Evolutionary conservation across 495 filamentous ascomycete genomes (phyloP), one percentile per base, ranked within the genome.

Genomic region (Penicillium arizonense): DNA sequence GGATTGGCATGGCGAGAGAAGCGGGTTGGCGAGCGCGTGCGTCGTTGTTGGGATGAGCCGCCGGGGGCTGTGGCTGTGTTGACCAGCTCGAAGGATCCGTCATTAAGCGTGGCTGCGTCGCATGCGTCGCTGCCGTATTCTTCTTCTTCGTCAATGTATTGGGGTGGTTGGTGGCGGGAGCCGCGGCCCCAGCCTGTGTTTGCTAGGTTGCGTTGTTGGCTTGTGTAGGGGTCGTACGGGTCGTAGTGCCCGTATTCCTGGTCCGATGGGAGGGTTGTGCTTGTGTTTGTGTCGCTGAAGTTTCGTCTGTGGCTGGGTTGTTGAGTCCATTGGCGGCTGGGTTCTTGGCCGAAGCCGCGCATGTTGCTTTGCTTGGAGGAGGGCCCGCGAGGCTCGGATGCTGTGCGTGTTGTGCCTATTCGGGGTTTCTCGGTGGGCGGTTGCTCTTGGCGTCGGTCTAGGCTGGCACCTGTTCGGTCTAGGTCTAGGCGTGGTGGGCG

Each of bases 51-150:
- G 2, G 50, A 18, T 2, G 61, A 49, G 5, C 44, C 55, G 8
- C 50, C 43, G 1, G 53, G 30, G 1, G 59, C 58, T 47, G 46
- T 21, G 0, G 61, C 56, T 42, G 66, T 62, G 35, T 53, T 62
- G 21, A 97, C 75, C 71, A 96, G 91, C 62, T 97, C 94, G 61
- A 95, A 96, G 9, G 88, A 88, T 26, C 80, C 84, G 42, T 89
- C 88, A 47, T 84, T 50, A 77, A 84, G 39, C 69, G 65, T 47
- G 20, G 67, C 79, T 49, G 84, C 83, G 54, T 90, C 84, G 59
- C 85, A 87, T 21, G 69, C 70, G 46, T 87, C 87, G 55, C 84
- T 86, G 39, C 76, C 85, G 50, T 87, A 82, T 52, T 87, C 83
- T 12, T 85, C 83, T 50, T 88, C 84, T 58, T 89, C 87, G 58